Conservation (phyloP, 768 basidiomycete species). For the Russula earlei region DNA sequence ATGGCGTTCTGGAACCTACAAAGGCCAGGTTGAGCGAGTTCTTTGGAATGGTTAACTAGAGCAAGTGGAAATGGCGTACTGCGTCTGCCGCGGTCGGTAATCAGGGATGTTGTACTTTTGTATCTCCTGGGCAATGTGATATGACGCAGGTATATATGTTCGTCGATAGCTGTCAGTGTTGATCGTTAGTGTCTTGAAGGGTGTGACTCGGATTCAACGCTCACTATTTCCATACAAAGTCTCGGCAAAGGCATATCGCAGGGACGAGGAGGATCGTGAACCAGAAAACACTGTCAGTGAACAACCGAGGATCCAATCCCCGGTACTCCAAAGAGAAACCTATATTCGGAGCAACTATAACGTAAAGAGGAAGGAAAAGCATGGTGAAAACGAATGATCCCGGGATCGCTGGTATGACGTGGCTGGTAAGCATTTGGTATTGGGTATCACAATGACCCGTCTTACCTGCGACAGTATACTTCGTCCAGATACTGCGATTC, state of each 20-base stretch:
- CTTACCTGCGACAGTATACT: constrained; percentile 89
- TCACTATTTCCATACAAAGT: constrained; percentile 97
- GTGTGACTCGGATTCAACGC: constrained; percentile 26
- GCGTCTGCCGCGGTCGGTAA: constrained; percentile 94
- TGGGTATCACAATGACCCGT: constrained; percentile 18
- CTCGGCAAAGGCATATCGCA: constrained; percentile 72
- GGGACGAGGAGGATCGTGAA: constrained; percentile 81
- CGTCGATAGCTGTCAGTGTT: constrained; percentile 63
- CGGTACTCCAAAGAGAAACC: constrained; percentile 85
- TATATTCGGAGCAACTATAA: constrained; percentile 72
- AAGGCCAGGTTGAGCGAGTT: constrained; percentile 9
- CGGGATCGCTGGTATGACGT: constrained; percentile 62
- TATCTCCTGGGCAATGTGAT: constrained; percentile 98
- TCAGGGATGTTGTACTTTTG: constrained; percentile 98
- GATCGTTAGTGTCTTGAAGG: constrained; percentile 11
- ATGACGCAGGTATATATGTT: constrained; percentile 85
- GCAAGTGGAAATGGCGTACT: constrained; percentile 44
- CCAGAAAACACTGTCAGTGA: constrained; percentile 85
- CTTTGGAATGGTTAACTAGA: constrained; percentile 1
- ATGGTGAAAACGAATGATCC: constrained; percentile 98
- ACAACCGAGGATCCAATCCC: constrained; percentile 84
- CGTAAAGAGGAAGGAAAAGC: constrained; percentile 87
- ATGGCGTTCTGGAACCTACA: constrained; percentile 94
- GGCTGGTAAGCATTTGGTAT: constrained; percentile 3
- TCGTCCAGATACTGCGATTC: constrained; percentile 84